These are phyloP conservation scores for Neofusicoccum sp. DNA, from an alignment of 2,329 filamentous ascomycete species.

Conservation along the genomic window DNA sequence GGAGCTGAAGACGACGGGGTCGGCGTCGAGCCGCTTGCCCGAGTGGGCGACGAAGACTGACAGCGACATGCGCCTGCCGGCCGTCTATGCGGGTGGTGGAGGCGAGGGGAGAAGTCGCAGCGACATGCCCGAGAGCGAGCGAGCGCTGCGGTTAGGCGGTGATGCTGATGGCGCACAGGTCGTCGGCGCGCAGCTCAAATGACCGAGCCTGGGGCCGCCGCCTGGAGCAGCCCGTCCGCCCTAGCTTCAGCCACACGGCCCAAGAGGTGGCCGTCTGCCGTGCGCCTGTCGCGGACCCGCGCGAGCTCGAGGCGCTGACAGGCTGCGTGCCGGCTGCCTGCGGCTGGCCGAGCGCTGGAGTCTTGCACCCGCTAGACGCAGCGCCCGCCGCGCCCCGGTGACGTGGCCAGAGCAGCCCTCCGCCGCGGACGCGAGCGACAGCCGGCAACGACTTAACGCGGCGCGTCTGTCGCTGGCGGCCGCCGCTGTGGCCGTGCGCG, in stretches of 20 bases:
- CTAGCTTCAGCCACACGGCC: slow-evolving; percentile 11
- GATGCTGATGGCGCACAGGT: slow-evolving; percentile 29
- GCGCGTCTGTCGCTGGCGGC: not conserved
- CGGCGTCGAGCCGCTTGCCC: slow-evolving; percentile 80
- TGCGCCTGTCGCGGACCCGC: not conserved
- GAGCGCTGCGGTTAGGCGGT: slow-evolving; percentile 13
- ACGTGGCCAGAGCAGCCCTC: not conserved
- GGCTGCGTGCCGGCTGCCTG: not conserved
- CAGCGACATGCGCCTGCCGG: slow-evolving; percentile 70
- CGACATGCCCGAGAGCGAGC: slow-evolving; percentile 10
- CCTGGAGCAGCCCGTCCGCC: not conserved
- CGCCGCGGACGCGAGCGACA: not conserved
- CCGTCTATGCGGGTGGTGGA: slow-evolving; percentile 5
- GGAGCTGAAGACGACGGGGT: slow-evolving; percentile 73
- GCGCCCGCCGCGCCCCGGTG: not conserved
- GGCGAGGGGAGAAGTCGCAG: not conserved
- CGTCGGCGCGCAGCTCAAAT: slow-evolving; percentile 15
- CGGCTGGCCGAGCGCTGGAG: not conserved
- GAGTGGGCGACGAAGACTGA: slow-evolving; percentile 91
- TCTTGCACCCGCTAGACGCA: not conserved
- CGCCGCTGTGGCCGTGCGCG: slow-evolving; percentile 4
- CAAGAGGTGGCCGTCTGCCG: not conserved
- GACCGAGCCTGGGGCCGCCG: not conserved
- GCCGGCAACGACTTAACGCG: not conserved
- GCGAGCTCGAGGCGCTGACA: not conserved